These are phyloP conservation scores for Cladosporium halotolerans DNA, from an alignment of 2,329 filamentous ascomycete genomes.

Conservation along the genomic window DNA sequence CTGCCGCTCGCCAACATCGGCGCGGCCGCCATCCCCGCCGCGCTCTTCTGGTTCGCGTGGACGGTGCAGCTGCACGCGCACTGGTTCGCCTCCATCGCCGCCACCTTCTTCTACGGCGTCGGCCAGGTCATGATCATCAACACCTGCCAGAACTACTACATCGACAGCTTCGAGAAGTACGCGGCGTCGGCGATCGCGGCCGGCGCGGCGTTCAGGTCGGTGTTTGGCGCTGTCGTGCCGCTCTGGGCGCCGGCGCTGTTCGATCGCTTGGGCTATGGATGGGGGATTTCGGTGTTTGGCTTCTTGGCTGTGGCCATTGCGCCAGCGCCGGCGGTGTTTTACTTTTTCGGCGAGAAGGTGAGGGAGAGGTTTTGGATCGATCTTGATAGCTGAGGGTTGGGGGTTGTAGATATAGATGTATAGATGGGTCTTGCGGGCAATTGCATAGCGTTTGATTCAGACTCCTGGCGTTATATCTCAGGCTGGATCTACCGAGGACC, in stretches of 20 bases:
- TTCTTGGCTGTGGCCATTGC: constrained; percentile 42
- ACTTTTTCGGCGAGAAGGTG: constrained; percentile 40
- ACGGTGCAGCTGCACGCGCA: constrained; percentile 36
- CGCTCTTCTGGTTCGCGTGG: constrained; percentile 42
- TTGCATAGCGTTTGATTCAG: neutral
- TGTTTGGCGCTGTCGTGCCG: constrained; percentile 44
- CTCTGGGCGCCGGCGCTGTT: constrained; percentile 41
- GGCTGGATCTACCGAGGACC: no score
- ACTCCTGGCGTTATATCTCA: neutral
- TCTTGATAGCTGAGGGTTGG: constrained; percentile 11
- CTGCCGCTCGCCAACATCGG: constrained; percentile 43
- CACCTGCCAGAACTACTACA: constrained; percentile 50
- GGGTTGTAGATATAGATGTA: no score
- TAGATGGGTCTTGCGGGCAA: no score
- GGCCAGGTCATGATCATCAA: constrained; percentile 50
- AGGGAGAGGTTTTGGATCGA: constrained; percentile 41
- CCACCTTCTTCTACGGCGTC: constrained; percentile 45
- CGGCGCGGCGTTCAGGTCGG: constrained; percentile 41
- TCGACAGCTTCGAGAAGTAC: constrained; percentile 47
- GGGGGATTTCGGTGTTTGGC: constrained; percentile 45
- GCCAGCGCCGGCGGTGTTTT: constrained; percentile 46
- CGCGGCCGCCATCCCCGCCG: constrained; percentile 37
- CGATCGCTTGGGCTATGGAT: constrained; percentile 42
- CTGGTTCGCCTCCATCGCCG: constrained; percentile 37
- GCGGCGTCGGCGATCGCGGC: constrained; percentile 47